Base-by-base conservation (phyloP, 2,329 filamentous ascomycete species). In the Pseudocercospora cruenta region DNA sequence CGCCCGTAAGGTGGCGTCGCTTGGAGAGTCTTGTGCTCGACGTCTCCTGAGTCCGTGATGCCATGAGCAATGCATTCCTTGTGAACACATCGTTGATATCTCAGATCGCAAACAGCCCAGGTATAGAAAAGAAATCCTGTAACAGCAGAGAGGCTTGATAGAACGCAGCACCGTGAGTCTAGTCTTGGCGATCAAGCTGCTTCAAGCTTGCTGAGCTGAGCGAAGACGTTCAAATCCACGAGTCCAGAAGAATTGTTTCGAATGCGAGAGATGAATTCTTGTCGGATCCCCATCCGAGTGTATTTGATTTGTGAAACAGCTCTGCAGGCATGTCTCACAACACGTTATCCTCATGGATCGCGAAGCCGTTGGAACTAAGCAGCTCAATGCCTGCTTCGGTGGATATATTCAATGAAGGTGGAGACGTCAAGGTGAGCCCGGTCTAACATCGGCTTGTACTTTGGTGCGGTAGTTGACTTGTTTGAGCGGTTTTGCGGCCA, bases 11-110 rank as follows among this genome's bases (percentile, higher is more conserved):
- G 14, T 26, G 49, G 49, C 49, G 49, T 16, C 49, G 49, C 49
- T 54, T 54, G 49, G 49, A 54, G 49, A 54, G 49, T 54, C 49
- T 54, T 54, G 22, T 54, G 24, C 21, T 24, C 14, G 49, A 54
- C 49, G 49, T 54, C 49, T 54, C 49, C 21, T 24, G 45, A 36
- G 10, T 36, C 16, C 14, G 45, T 19, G 45, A 10, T 49, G 21
- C 8, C 7, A 49, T 49, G 19, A 19, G n/a, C 45, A 14, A 36
- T 16, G 33, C 12, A 36, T 36, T 14, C 33, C 33, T 36, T 16
- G 33, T 16, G 33, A 16, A 36, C 33, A 12, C 14, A 16, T 12
- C 33, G 16, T 12, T 16, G 16, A 3, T 33, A 33, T 33, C 31
- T 14, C 31, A 33, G 31, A 33, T 14, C 31, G 31, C 31, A 4